Base-by-base conservation (phyloP, 23 red algal species). In the Rhodosorus marinus region DNA sequence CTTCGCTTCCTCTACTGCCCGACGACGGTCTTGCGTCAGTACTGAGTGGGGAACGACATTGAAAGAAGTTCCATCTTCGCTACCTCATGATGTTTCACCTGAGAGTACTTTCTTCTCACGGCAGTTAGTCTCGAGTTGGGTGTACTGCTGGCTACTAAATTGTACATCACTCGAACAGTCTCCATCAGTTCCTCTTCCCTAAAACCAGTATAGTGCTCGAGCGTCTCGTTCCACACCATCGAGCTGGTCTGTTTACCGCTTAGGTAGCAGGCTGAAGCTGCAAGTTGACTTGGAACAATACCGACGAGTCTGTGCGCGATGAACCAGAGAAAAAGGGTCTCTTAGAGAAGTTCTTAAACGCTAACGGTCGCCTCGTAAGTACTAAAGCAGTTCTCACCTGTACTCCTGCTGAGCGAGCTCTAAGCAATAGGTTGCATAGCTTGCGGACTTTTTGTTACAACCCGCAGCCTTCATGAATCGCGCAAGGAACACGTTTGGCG, bases 31-130 rank as follows among this genome's bases (percentile, higher is more conserved):
- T n/a, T n/a, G n/a, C n/a, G n/a, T n/a, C n/a, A n/a, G n/a, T n/a
- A n/a, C n/a, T n/a, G n/a, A n/a, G n/a, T n/a, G n/a, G n/a, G n/a
- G n/a, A n/a, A n/a, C n/a, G n/a, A n/a, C n/a, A n/a, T n/a, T n/a
- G n/a, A n/a, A n/a, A n/a, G n/a, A n/a, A n/a, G n/a, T n/a, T n/a
- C n/a, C n/a, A n/a, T 22, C 20, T 52, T 80, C 17, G 71, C 71
- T 9, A 83, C 75, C 2, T 46, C 66, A 19, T 33, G 34, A 47
- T 76, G 84, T 34, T 70, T 76, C 30, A 38, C 49, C 17, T 60
- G 65, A 4, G 57, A 31, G 69, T 83, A 94, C 55, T 83, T 82
- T 21, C 87, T 45, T 48, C 77, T 81, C 17, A 94, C 77, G 20
- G 87, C 87, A 32, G 87, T 94, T 6, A 82, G 62, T 34, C 80